A percentile compares a stretch with the other conserved stretches of the same genome.
phyloP scores from a whole-genome alignment of 2,329 filamentous ascomycete genomes.

The Raffaelea albimanens region DNA sequence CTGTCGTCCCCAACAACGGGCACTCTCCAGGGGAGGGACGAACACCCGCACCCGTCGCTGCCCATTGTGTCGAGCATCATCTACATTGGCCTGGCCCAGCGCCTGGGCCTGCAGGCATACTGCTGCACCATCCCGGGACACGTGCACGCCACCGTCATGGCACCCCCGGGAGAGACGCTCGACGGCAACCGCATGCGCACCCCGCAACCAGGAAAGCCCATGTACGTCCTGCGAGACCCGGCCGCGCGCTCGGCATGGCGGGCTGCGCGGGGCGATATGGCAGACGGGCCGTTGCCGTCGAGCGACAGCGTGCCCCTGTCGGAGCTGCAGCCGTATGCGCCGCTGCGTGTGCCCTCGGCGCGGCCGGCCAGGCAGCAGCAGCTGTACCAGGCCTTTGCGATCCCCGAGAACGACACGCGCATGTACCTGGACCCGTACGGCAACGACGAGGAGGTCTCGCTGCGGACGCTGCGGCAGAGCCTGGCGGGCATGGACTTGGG shows the following conservation, averaged over 20 bases:
- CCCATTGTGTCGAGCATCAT: constrained; percentile 83
- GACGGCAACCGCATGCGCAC: constrained; percentile 35
- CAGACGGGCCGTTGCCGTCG: too few species aligned
- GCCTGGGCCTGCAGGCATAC: constrained; percentile 65
- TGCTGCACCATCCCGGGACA: constrained; percentile 79
- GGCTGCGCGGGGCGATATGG: too few species aligned
- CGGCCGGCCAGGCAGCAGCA: too few species aligned
- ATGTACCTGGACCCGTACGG: constrained; percentile 85
- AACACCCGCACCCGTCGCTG: constrained; percentile 72
- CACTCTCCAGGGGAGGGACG: too few species aligned
- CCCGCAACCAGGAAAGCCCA: not conserved
- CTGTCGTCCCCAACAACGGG: too few species aligned
- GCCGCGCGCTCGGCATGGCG: constrained; percentile 13
- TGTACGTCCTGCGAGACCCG: too few species aligned
- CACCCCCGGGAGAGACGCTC: constrained; percentile 49
- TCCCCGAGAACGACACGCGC: constrained; percentile 25
- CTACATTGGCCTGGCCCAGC: constrained; percentile 68
- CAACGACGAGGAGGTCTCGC: constrained; percentile 55
- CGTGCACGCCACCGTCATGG: constrained; percentile 69
- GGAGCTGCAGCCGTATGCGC: too few species aligned
- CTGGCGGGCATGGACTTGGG: constrained; percentile 41
- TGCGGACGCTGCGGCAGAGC: constrained; percentile 47
- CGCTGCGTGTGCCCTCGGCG: too few species aligned
- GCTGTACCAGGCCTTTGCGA: not conserved
- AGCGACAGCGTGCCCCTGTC: too few species aligned